Evolutionary conservation across 371 early-diverging fungal species (phyloP).

Genomic region (Actinomucor elegans): DNA sequence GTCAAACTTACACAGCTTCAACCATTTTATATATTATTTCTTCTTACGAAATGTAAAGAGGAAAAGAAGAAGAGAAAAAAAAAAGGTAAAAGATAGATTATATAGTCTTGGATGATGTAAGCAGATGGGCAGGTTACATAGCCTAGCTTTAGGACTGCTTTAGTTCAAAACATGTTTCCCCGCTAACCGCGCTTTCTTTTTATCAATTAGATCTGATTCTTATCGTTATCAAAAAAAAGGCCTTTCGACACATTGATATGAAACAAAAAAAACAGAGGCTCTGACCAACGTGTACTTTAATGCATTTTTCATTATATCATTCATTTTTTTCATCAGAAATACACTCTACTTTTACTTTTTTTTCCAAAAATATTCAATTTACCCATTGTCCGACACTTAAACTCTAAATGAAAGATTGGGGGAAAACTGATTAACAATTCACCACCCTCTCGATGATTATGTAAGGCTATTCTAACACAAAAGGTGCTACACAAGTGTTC

Average conservation of each 20-base stretch:
- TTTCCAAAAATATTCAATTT: background rate
- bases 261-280: too few species aligned
- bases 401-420: conserved; percentile 9
- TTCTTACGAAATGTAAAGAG: conserved; percentile 9
- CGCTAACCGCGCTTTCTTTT: background rate
- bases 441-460: conserved; percentile 3
- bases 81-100: background rate
- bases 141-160: conserved; percentile 16
- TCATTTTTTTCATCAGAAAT: background rate
- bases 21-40: conserved; percentile 20
- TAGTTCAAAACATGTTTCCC: conserved; percentile 3
- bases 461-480: background rate
- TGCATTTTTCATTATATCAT: background rate
- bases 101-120: conserved; percentile 18
- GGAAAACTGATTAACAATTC: background rate
- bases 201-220: background rate
- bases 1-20: conserved; percentile 25
- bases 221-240: too few species aligned
- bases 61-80: conserved; percentile 3
- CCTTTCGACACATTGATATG: too few species aligned
- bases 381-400: conserved; percentile 3
- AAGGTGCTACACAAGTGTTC: too few species aligned
- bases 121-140: conserved; percentile 3
- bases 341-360: background rate
- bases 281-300: background rate